phyloP scores from a whole-genome alignment of 2,329 filamentous ascomycete species.

The Diaporthe vexans region DNA sequence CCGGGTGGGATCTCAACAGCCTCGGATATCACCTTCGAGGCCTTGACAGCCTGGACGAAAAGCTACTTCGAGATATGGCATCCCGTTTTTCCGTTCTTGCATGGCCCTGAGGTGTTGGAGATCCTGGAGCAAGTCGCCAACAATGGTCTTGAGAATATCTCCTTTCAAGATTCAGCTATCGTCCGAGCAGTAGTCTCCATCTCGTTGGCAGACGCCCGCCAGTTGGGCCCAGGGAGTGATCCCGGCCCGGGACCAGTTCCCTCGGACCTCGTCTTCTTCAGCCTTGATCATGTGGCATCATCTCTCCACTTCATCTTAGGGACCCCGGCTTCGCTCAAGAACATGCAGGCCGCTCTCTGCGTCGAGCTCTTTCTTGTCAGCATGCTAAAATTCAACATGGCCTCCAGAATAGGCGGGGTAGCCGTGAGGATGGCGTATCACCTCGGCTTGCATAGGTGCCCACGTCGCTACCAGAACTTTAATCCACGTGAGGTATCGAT shows the following conservation, averaged over 20 bases:
- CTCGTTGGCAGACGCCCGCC: constrained; percentile 65
- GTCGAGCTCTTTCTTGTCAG: constrained; percentile 69
- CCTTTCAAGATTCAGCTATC: constrained; percentile 34
- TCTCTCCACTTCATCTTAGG: constrained; percentile 62
- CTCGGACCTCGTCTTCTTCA: constrained; percentile 59
- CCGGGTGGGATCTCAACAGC: constrained; percentile 17
- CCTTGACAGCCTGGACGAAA: constrained; percentile 63
- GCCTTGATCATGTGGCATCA: constrained; percentile 63
- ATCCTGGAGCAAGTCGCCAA: constrained; percentile 60
- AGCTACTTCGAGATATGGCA: constrained; percentile 72
- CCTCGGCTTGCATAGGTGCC: constrained; percentile 71
- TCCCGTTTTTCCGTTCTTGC: constrained; percentile 68
- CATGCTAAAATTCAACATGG: constrained; percentile 69
- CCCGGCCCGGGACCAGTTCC: constrained; percentile 54
- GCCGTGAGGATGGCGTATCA: constrained; percentile 69
- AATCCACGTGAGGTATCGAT: constrained; percentile 59
- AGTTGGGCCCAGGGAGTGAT: constrained; percentile 47
- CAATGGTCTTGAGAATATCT: constrained; percentile 52
- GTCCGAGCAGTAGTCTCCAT: constrained; percentile 63
- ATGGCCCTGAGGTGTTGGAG: constrained; percentile 64
- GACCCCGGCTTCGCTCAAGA: constrained; percentile 60
- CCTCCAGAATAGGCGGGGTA: constrained; percentile 68
- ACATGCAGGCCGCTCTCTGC: constrained; percentile 65
- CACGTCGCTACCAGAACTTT: constrained; percentile 65
- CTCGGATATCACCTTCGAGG: constrained; percentile 57